Conservation (phyloP, 495 filamentous ascomycete genomes). For the Lepidopterella palustris region DNA sequence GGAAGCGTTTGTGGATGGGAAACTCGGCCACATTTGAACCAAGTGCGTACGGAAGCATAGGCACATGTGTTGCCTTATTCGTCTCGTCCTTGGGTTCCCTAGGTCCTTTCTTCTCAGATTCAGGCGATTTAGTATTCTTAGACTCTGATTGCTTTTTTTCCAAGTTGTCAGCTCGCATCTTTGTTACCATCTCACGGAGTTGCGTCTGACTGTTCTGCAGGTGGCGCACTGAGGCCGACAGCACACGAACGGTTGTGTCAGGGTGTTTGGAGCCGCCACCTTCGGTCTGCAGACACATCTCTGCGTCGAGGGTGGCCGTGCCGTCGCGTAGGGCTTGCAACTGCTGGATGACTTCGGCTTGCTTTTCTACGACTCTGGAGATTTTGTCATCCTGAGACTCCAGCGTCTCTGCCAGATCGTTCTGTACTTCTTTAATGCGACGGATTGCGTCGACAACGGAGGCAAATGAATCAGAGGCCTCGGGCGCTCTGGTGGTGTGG, state of each 20-base stretch:
- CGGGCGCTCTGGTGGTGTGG: background rate
- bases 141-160: background rate
- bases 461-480: background rate
- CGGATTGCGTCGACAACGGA: background rate
- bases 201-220: background rate
- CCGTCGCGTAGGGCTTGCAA: background rate
- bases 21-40: background rate
- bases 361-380: background rate
- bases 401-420: background rate
- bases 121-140: background rate
- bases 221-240: background rate
- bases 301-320: background rate
- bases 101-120: background rate
- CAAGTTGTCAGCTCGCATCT: background rate
- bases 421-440: background rate
- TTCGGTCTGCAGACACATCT: background rate
- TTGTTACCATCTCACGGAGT: background rate
- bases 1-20: background rate
- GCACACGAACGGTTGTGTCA: background rate
- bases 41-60: no score
- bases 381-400: background rate
- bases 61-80: no score
- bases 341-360: background rate
- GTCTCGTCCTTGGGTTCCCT: no score
- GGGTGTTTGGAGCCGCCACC: background rate